Evolutionary conservation across 2,329 filamentous ascomycete genomes (phyloP).

Genomic region (Cordyceps cicadae): DNA sequence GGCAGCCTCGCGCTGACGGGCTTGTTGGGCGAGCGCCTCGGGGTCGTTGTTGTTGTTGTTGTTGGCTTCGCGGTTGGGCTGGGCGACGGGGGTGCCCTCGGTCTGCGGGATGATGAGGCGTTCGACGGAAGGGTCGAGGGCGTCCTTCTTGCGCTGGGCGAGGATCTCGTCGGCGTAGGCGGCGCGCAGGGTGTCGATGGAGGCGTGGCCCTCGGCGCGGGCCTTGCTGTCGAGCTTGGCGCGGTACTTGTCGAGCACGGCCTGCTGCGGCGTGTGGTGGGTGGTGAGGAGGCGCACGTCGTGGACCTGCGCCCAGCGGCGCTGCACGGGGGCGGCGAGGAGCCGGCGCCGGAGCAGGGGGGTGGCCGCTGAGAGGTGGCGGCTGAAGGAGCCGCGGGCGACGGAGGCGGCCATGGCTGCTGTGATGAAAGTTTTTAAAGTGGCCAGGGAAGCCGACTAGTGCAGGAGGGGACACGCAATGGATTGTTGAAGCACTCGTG

Average conservation of each 20-base stretch:
- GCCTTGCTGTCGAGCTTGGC: conserved; percentile 80
- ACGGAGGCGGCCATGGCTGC: conserved; percentile 19
- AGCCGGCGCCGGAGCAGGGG: conserved; percentile 17
- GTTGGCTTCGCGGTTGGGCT: conserved; percentile 22
- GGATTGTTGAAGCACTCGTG: neutral
- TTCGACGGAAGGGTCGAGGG: conserved; percentile 37
- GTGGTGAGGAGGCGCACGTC: conserved; percentile 86
- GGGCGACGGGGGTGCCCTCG: conserved; percentile 26
- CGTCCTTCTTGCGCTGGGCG: conserved; percentile 58
- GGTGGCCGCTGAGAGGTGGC: conserved; percentile 32
- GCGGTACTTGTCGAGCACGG: conserved; percentile 75
- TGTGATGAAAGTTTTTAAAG: neutral
- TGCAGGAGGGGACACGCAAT: neutral
- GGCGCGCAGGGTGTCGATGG: conserved; percentile 68
- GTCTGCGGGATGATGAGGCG: conserved; percentile 24
- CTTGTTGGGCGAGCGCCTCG: conserved; percentile 11
- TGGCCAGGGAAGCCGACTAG: neutral
- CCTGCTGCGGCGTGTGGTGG: conserved; percentile 56
- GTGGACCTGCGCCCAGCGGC: conserved; percentile 84
- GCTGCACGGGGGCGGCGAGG: conserved; percentile 45
- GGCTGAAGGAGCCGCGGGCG: conserved; percentile 39
- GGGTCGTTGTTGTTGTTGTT: conserved; percentile 21
- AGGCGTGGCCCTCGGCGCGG: conserved; percentile 57
- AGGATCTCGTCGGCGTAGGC: conserved; percentile 81
- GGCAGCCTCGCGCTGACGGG: conserved; percentile 10